Evolutionary conservation across 2,329 filamentous ascomycete genomes (phyloP).

Genomic region (Aaosphaeria pasadenensis): DNA sequence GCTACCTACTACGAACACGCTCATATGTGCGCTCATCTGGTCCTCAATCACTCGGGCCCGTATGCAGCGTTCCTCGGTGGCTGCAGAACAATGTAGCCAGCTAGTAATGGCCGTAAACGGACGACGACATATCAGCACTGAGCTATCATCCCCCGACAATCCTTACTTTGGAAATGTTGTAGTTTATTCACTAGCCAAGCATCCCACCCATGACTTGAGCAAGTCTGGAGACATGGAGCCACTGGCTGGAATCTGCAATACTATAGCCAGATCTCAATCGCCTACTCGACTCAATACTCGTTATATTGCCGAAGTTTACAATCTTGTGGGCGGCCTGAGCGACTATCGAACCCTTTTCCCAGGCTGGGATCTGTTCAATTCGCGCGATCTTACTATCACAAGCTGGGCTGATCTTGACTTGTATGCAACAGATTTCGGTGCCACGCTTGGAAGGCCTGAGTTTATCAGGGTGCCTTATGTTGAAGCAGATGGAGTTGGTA

Average conservation of each 20-base stretch:
- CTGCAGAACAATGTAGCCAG: background rate
- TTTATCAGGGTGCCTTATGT: background rate
- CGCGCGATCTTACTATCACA: background rate
- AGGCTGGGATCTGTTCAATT: background rate
- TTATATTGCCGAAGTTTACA: background rate
- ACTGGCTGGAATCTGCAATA: background rate
- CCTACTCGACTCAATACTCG: background rate
- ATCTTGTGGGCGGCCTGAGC: background rate
- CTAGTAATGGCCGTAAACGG: background rate
- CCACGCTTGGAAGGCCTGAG: background rate
- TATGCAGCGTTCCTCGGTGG: background rate
- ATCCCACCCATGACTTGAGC: background rate
- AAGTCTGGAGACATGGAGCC: background rate
- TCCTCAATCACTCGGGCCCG: background rate
- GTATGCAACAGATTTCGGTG: background rate
- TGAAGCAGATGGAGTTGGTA: background rate
- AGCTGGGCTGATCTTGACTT: background rate
- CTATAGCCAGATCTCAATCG: background rate
- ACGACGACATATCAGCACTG: background rate
- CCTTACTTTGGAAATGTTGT: background rate
- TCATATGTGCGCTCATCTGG: background rate
- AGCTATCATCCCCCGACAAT: background rate
- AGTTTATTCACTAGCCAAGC: background rate
- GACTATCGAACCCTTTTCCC: background rate
- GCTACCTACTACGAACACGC: background rate